Evolutionary conservation across 371 early-diverging fungal species (phyloP).

Genomic region (Apophysomyces variabilis): DNA sequence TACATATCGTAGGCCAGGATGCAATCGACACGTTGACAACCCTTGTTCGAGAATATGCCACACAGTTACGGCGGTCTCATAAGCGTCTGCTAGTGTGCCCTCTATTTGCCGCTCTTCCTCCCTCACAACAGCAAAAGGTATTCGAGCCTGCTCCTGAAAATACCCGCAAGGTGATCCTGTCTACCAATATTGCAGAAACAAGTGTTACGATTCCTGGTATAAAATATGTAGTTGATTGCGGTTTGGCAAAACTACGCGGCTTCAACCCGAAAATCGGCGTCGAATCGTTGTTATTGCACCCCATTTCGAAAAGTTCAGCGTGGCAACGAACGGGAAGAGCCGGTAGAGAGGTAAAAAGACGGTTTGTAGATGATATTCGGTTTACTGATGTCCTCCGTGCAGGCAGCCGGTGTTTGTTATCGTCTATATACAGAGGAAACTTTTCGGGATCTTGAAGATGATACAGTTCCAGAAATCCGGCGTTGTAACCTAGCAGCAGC

Average conservation of each 20-base stretch:
- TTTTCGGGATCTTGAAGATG: slow-evolving; percentile 80
- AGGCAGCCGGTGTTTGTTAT: slow-evolving; percentile 71
- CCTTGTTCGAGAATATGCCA: slow-evolving; percentile 72
- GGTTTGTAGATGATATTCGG: neutral
- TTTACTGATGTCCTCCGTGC: neutral
- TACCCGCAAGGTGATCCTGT: slow-evolving; percentile 90
- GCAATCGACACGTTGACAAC: slow-evolving; percentile 89
- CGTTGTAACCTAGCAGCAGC: slow-evolving; percentile 90
- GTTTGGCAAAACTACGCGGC: slow-evolving; percentile 96
- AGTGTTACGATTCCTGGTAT: slow-evolving; percentile 98
- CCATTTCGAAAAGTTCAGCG: slow-evolving; percentile 94
- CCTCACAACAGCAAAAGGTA: slow-evolving; percentile 89
- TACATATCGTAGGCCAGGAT: slow-evolving; percentile 59
- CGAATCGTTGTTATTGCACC: slow-evolving; percentile 86
- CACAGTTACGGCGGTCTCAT: slow-evolving; percentile 42
- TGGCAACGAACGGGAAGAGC: slow-evolving; percentile 97
- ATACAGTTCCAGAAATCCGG: slow-evolving; percentile 93
- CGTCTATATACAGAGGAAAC: slow-evolving; percentile 93
- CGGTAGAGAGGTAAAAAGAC: slow-evolving; percentile 77
- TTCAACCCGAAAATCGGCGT: slow-evolving; percentile 94
- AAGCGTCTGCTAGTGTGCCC: slow-evolving; percentile 69
- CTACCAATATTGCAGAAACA: slow-evolving; percentile 99
- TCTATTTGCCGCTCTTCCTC: slow-evolving; percentile 93
- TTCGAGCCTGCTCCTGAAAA: slow-evolving; percentile 89
- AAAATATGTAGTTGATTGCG: slow-evolving; percentile 98